A percentile compares a stretch with the other conserved stretches of the same genome.
These are phyloP conservation scores for Volvox africanus DNA, from an alignment of 139 green algal genomes.

Conservation along the genomic window DNA sequence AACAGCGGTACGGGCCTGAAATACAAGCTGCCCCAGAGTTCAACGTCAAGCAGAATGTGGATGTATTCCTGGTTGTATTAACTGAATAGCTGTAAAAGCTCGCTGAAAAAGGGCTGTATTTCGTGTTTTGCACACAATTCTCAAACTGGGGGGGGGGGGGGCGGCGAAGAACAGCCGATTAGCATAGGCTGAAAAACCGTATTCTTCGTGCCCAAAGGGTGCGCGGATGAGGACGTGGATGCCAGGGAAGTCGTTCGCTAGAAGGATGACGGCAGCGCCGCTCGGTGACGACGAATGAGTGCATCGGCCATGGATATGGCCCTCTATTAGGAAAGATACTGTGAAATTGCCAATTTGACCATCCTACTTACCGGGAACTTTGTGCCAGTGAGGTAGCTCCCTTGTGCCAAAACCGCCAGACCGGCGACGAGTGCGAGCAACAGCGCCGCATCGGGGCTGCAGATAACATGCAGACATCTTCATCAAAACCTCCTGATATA, in stretches of 20 bases:
- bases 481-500: background rate
- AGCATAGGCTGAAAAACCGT: background rate
- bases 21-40: background rate
- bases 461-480: background rate
- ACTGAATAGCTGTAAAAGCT: background rate
- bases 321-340: background rate
- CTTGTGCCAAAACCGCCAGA: background rate
- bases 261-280: background rate
- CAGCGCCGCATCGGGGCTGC: background rate
- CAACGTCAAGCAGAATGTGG: background rate
- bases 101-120: background rate
- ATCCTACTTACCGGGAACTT: conserved; percentile 27
- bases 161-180: too few relatives aligned
- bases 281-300: background rate
- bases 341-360: background rate
- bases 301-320: background rate
- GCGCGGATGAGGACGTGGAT: background rate
- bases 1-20: conserved; percentile 7
- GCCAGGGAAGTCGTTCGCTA: background rate
- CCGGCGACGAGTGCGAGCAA: background rate
- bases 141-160: conserved; percentile 17
- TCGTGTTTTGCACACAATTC: conserved; percentile 25
- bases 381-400: conserved; percentile 28
- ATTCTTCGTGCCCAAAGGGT: background rate
- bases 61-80: background rate